Conservation (phyloP, 2,329 filamentous ascomycete species). For the Fusarium mangiferae region DNA sequence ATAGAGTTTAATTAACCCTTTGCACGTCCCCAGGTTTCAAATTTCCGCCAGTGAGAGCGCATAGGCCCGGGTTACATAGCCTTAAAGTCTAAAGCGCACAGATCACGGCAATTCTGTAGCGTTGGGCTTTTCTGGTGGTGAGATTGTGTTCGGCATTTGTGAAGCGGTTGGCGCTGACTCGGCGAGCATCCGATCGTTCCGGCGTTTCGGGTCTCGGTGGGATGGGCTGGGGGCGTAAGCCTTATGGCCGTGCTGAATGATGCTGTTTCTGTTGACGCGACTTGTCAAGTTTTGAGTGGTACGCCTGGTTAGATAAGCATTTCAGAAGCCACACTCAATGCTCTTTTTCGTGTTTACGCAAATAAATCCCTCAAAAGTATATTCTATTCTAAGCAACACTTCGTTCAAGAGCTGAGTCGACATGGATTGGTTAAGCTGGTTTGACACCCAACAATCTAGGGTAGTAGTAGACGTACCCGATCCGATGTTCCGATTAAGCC, state of each 20-base stretch:
- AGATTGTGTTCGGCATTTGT: not conserved
- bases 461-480: not conserved
- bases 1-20: slow-evolving; percentile 16
- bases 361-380: too few relatives aligned
- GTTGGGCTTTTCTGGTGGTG: not conserved
- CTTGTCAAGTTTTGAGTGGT: not conserved
- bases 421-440: too few relatives aligned
- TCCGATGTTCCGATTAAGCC: not conserved
- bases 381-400: not conserved
- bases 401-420: fast-evolving
- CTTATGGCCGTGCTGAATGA: not conserved
- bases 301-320: fast-evolving
- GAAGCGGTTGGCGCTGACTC: not conserved
- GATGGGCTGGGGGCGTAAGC: not conserved
- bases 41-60: not conserved
- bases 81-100: slow-evolving; percentile 10
- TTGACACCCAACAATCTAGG: not conserved
- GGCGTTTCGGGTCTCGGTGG: not conserved
- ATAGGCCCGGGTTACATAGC: not conserved
- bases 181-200: not conserved
- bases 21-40: not conserved
- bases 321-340: not conserved
- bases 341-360: not conserved
- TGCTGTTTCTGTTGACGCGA: not conserved
- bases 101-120: slow-evolving; percentile 6